A percentile compares a stretch with the other conserved stretches of the same genome.
Evolutionary conservation across 495 filamentous ascomycete genomes (phyloP).

Genomic region (Sporormia fimetaria): DNA sequence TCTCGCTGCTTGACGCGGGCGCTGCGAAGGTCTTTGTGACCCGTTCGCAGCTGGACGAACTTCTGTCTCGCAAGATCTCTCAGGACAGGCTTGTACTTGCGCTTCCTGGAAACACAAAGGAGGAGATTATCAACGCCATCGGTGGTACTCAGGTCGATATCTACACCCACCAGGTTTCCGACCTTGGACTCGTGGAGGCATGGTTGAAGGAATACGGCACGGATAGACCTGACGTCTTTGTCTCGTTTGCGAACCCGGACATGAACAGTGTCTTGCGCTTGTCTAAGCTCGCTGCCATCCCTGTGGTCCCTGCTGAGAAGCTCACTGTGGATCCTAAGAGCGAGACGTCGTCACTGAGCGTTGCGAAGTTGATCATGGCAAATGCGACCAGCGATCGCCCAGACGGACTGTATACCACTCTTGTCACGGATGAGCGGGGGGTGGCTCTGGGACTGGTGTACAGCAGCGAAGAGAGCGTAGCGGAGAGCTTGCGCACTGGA

Average conservation of each 20-base stretch:
- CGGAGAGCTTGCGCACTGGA: conserved; percentile 74
- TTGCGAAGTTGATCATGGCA: conserved; percentile 56
- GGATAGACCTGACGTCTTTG: conserved; percentile 36
- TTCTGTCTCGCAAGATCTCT: conserved; percentile 44
- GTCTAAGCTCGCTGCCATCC: conserved; percentile 50
- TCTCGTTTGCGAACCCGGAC: conserved; percentile 40
- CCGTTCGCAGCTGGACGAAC: conserved; percentile 44
- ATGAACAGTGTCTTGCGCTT: conserved; percentile 38
- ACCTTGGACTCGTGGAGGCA: conserved; percentile 33
- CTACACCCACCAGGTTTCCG: conserved; percentile 36
- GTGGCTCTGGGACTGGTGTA: conserved; percentile 81
- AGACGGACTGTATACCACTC: conserved; percentile 77
- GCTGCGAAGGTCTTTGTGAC: conserved; percentile 78
- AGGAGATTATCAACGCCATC: conserved; percentile 45
- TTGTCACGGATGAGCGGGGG: conserved; percentile 83
- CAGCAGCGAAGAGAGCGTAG: conserved; percentile 80
- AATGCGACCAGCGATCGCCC: conserved; percentile 64
- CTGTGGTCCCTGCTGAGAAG: conserved; percentile 58
- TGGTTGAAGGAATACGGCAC: conserved; percentile 38
- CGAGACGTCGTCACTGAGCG: conserved; percentile 46
- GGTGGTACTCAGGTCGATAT: conserved; percentile 41
- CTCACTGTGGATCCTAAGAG: conserved; percentile 51
- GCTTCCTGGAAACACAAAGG: conserved; percentile 34
- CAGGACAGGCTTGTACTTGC: conserved; percentile 43
- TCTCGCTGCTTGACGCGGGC: conserved; percentile 73